Base-by-base conservation (phyloP, 192 early-diverging fungal genomes). In the Coemansia sp. region DNA sequence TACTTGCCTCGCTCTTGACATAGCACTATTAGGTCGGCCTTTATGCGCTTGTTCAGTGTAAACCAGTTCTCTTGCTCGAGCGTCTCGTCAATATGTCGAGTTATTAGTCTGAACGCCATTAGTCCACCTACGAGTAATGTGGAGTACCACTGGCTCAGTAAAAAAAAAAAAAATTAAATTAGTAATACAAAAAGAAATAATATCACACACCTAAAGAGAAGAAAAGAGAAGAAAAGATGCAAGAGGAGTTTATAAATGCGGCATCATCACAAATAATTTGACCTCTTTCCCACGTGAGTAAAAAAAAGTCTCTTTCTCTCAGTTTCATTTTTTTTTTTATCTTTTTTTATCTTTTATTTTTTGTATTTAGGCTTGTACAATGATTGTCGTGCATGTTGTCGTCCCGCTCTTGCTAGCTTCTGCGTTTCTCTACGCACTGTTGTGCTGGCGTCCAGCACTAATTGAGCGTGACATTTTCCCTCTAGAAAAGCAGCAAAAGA, bases 1-100 rank as follows among this genome's bases (percentile, higher is more conserved):
- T 71, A 71, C 82, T 65, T 86, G 90, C 90, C 89, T 86, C 90
- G 73, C 61, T 91, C 90, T 63, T 89, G 89, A 68, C 91, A 93
- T 46, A 91, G 79, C 11, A 85, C 87, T 63, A 93, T 89, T 20
- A 93, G 67, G 67, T 93, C 91, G 9, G 90, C 91, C 65, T 89
- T 88, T 72, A 88, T 85, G 70, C 86, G 87, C 52, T 82, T 78
- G 75, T 88, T 87, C 15, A 93, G 79, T 5, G 91, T 87, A 22
- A 76, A 77, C 70, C 74, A 81, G 55, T 80, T 89, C 61, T 91
- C 87, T 51, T 83, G 73, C 73, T 88, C 88, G 20, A 89, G 70
- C 10, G 85, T 78, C 67, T 86, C 75, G 77, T 89, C 88, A 24
- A 89, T 77, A 73, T 89, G 88, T 33, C 85, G 86, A 10, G 76